Base-by-base conservation (phyloP, 352 stramenopile species). In the Phytophthora capsici region DNA sequence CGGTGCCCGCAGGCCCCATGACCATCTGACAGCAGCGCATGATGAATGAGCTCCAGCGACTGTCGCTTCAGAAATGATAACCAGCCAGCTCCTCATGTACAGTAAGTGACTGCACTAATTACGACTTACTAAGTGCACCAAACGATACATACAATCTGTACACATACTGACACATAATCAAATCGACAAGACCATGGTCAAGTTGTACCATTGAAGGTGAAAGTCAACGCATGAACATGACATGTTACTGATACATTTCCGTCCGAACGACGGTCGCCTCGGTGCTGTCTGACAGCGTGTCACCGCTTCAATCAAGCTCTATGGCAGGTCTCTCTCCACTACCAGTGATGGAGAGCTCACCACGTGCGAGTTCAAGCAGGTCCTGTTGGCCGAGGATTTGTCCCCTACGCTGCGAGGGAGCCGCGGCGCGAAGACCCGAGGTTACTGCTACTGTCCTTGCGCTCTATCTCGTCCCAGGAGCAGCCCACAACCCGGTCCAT, bases 1-100 rank as follows among this genome's bases (percentile, higher is more conserved):
- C 92, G 17, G 89, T 96, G 36, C 92, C 92, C 51, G 92, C 92
- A 51, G 92, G 91, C 22, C 92, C 92, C 78, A 98, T 96, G 45
- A 98, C 89, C 57, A 98, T 78, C 52, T 98, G 92, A 69, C 90
- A 94, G 69, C 88, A 94, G 61, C 88, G 84, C 87, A 97, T 95
- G 57, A 58, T 70, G n/a, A 20, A 46, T 40, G 36, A 51, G 43
- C 36, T 75, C 50, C 46, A 57, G 34, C 38, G 30, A 41, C 49
- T 12, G 51, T n/a, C 64, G 46, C 52, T 72, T 69, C 20, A 17
- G 26, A 22, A 64, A 64, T 57, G 36, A 57, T 66, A 32, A 34
- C 62, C 62, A 70, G 55, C 62, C 55, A 70, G 8, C 3, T 16
- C 0, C 6, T 34, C 40, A 4, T 14, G 17, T 67, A 67, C 49